A percentile compares a stretch with the other conserved stretches of the same genome.
These are phyloP conservation scores for Penicillium canescens DNA, from an alignment of 495 filamentous ascomycete species.

Conservation along the genomic window DNA sequence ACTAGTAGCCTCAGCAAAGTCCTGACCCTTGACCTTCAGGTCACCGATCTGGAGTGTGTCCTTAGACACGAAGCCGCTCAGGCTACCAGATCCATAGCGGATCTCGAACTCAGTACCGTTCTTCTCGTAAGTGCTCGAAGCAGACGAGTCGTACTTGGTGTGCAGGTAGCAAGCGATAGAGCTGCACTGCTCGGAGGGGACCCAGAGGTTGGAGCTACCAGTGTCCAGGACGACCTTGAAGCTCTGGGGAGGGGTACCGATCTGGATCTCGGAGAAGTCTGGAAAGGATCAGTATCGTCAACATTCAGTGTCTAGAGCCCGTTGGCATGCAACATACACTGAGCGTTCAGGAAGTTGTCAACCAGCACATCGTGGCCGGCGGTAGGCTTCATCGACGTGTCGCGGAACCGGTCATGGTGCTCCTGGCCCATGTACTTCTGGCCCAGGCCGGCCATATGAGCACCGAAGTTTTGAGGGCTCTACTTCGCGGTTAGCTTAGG, in stretches of 20 bases:
- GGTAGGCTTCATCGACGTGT: slow-evolving; percentile 64
- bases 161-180: slow-evolving; percentile 99
- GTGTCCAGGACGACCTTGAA: slow-evolving; percentile 99
- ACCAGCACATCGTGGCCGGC: slow-evolving; percentile 82
- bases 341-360: slow-evolving; percentile 97
- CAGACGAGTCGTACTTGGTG: slow-evolving; percentile 88
- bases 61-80: slow-evolving; percentile 91
- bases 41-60: slow-evolving; percentile 88
- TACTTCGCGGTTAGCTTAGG: slow-evolving; percentile 34
- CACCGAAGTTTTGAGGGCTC: slow-evolving; percentile 75
- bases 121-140: slow-evolving; percentile 88
- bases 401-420: slow-evolving; percentile 75
- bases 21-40: slow-evolving; percentile 78
- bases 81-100: slow-evolving; percentile 89
- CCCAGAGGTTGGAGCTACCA: slow-evolving; percentile 99
- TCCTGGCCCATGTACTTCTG: slow-evolving; percentile 81
- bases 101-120: slow-evolving; percentile 94
- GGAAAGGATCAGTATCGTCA: slow-evolving; percentile 21
- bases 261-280: slow-evolving; percentile 96
- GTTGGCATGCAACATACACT: slow-evolving; percentile 65
- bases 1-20: slow-evolving; percentile 91
- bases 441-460: slow-evolving; percentile 77
- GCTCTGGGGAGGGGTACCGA: slow-evolving; percentile 87
- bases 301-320: not conserved
- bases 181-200: slow-evolving; percentile 84